Evolutionary conservation across 2,329 filamentous ascomycete genomes (phyloP), one percentile per base, ranked within the genome.

Genomic region (Diaporthe aspalathi): DNA sequence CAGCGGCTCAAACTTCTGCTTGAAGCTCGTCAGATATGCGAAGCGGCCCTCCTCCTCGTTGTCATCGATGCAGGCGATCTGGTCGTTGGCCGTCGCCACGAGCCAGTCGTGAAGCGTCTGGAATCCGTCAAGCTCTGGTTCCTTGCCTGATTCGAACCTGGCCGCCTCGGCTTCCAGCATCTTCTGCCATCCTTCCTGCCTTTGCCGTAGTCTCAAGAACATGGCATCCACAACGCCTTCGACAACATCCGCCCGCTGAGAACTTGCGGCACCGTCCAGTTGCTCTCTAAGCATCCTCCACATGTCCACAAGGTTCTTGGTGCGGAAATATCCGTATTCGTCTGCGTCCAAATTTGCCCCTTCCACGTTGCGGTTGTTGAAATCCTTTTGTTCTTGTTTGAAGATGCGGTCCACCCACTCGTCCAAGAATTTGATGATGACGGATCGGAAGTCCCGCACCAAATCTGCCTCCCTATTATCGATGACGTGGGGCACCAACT

Each of bases 231-330:
- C 91, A 47, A 98, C 95, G 74, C 96, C 96, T 83, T 98, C 95
- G 11, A 95, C 92, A 0, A 99, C 94, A 79, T 98, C 96, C 69
- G 91, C 89, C 66, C 96, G 93, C 78, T 95, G 89, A 54, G 94
- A 97, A 77, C 93, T 93, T 50, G 91, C 91, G 5, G 95, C 95
- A 0, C 94, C 94, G 74, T 93, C 90, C 43, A 97, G 89, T 81
- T 99, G 96, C 81, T 99, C 95, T 75, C 93, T 91, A 74, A 99
- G 86, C 94, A 99, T 98, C 72, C 95, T 93, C 95, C 97, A 99
- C 86, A 98, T 92, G 78, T 97, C 95, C 70, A 95, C 92, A 68
- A 97, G 86, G 73, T 95, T 97, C 83, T 93, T 95, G 66, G 95
- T 98, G 63, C 95, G 92, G 83, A 97, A 95, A 80, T 94, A 95